Percentiles rank a stretch among this genome's conserved stretches.
Evolutionary conservation across 306 rosid genomes (phyloP).

Genomic region (Vigna trinervia): DNA sequence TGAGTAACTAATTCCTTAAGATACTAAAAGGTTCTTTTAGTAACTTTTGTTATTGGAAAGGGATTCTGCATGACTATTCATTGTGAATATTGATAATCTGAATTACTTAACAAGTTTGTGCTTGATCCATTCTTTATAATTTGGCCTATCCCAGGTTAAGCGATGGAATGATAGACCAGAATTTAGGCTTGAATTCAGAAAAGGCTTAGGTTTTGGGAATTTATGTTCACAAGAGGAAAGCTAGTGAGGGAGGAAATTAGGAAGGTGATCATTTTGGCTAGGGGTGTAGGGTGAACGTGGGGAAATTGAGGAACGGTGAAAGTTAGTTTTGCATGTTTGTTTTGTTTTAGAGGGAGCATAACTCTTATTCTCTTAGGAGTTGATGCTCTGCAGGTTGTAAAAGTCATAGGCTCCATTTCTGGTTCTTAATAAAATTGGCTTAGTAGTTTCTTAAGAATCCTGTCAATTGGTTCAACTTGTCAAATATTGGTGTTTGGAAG

Average conservation of each 20-base stretch:
- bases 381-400: neutral
- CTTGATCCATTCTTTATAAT: neutral
- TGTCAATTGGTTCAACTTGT: neutral
- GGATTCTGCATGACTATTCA: constrained; percentile 8
- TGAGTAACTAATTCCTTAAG: neutral
- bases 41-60: neutral
- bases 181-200: neutral
- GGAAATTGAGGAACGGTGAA: neutral
- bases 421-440: neutral
- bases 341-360: neutral
- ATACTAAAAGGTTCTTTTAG: neutral
- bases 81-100: neutral
- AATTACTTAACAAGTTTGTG: neutral
- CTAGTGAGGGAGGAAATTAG: neutral
- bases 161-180: neutral
- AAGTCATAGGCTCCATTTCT: neutral
- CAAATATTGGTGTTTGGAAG: neutral
- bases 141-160: neutral
- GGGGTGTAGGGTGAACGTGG: neutral
- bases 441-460: neutral
- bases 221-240: neutral
- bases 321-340: neutral
- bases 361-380: neutral
- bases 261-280: neutral
- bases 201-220: neutral